phyloP scores from a whole-genome alignment of 2,329 filamentous ascomycete species.

The Trichoderma sp. region DNA sequence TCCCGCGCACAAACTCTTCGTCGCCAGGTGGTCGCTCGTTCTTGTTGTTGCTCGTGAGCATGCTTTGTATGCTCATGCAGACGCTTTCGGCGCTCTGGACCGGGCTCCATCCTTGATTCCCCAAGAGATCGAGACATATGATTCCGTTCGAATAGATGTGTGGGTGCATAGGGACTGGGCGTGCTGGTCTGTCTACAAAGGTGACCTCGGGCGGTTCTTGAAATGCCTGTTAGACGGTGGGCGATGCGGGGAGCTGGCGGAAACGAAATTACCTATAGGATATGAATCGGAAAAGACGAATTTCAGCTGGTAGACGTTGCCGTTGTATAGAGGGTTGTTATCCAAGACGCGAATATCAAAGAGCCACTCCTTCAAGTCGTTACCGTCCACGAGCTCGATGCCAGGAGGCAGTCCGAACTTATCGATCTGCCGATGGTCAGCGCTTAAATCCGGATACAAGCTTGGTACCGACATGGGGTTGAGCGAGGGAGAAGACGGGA shows the following conservation, averaged over 20 bases:
- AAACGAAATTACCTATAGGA: constrained; percentile 69
- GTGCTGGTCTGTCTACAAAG: constrained; percentile 65
- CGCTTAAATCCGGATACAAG: neutral
- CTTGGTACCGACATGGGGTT: neutral
- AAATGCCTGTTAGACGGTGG: neutral
- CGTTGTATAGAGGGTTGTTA: constrained; percentile 79
- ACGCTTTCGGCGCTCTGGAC: constrained; percentile 97
- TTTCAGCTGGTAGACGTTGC: constrained; percentile 77
- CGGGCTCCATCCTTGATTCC: constrained; percentile 85
- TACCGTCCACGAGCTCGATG: constrained; percentile 79
- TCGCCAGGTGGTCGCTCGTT: constrained; percentile 89
- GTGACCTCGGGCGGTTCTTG: constrained; percentile 91
- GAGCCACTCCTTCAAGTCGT: constrained; percentile 72
- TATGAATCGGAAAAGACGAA: constrained; percentile 83
- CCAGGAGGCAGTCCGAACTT: constrained; percentile 57
- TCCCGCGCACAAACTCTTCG: constrained; percentile 79
- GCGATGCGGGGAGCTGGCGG: neutral
- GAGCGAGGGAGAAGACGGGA: neutral
- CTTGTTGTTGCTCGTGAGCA: constrained; percentile 93
- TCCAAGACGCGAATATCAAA: constrained; percentile 92
- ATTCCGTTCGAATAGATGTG: constrained; percentile 99
- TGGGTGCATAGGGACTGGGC: constrained; percentile 85
- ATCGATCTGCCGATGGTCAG: constrained; percentile 45
- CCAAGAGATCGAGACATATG: constrained; percentile 93
- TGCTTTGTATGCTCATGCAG: constrained; percentile 96